Evolutionary conservation across 2,329 filamentous ascomycete species (phyloP), one percentile per base, ranked within the genome.

Genomic region (Curvularia spicifera): DNA sequence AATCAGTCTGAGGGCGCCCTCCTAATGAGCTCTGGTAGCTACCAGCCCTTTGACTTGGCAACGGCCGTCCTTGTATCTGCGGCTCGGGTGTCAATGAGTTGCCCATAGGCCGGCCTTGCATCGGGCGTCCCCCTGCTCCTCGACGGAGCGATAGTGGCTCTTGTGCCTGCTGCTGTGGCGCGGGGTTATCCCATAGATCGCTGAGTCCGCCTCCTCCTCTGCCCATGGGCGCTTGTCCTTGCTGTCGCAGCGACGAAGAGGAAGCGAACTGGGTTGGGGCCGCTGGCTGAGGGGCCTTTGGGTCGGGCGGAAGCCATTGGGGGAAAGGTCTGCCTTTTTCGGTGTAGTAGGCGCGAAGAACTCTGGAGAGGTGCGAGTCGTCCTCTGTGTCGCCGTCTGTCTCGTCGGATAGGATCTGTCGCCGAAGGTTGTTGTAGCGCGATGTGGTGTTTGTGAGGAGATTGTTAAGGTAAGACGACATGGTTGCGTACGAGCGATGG

Each of bases 281-380:
- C 4, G 80, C 67, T 22, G 84, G 47, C 48, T 68, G 68, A 42
- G 87, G 87, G 4, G 85, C 86, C 78, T 91, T 94, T n/a, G 92
- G 93, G 76, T 97, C 91, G 5, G 91, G 89, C 7, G 93, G 92
- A 7, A 98, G 88, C 94, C 95, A 98, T 67, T 83, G 79, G 0
- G 95, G 95, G 63, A 93, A 90, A 1, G 87, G 83, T 22, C 89
- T 88, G 67, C 89, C 91, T 73, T 96, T 95, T 77, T 98, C 93
- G 51, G 83, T 86, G 83, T 99, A 98, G 84, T 98, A 97, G 69
- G 88, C 89, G 70, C 95, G 90, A 26, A 99, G 87, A 35, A 96
- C 93, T 70, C 95, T 91, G 79, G 91, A 96, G 71, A 98, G 90
- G 81, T 98, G 93, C 2, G 93, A 96, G 80, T 96, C 92, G 80